phyloP scores from a whole-genome alignment of 768 basidiomycete species.

The Jaapia argillacea region DNA sequence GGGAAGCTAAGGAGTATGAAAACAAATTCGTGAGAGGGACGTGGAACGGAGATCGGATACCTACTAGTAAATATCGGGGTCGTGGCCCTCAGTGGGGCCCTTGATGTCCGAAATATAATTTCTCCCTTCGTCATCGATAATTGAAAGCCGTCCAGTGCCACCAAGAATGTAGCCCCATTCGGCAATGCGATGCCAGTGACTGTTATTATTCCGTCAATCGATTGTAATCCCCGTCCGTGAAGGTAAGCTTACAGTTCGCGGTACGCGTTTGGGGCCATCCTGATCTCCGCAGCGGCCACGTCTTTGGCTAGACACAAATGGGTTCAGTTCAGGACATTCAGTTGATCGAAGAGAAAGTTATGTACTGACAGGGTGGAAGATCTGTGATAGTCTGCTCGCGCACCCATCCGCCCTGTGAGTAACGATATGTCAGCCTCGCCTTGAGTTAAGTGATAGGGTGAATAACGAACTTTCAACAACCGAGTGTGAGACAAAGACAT shows the following conservation, averaged over 20 bases:
- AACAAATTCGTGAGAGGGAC: neutral
- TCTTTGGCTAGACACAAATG: conserved; percentile 12
- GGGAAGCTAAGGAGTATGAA: conserved; percentile 13
- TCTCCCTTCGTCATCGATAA: conserved; percentile 14
- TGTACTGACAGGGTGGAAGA: conserved; percentile 15
- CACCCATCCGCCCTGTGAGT: conserved; percentile 15
- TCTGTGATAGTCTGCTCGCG: conserved; percentile 18
- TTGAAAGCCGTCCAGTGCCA: conserved; percentile 15
- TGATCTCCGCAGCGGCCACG: conserved; percentile 14
- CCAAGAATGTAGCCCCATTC: conserved; percentile 18
- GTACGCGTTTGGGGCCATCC: conserved; percentile 14
- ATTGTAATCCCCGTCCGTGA: too few species aligned
- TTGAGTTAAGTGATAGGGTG: too few species aligned
- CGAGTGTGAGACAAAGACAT: conserved; percentile 17
- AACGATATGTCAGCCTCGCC: neutral
- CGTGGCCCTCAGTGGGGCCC: conserved; percentile 12
- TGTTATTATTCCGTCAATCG: too few species aligned
- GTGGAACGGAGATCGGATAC: conserved; percentile 1
- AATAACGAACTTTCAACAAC: conserved; percentile 11
- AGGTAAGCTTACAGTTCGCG: conserved; percentile 13
- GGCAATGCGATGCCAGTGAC: conserved; percentile 17
- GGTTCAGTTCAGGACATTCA: conserved; percentile 3
- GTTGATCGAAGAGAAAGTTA: neutral
- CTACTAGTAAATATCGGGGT: conserved; percentile 16
- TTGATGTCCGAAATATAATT: conserved; percentile 15